These are phyloP conservation scores for Acrodontium crateriforme DNA, from an alignment of 2,329 filamentous ascomycete species.

Conservation along the genomic window DNA sequence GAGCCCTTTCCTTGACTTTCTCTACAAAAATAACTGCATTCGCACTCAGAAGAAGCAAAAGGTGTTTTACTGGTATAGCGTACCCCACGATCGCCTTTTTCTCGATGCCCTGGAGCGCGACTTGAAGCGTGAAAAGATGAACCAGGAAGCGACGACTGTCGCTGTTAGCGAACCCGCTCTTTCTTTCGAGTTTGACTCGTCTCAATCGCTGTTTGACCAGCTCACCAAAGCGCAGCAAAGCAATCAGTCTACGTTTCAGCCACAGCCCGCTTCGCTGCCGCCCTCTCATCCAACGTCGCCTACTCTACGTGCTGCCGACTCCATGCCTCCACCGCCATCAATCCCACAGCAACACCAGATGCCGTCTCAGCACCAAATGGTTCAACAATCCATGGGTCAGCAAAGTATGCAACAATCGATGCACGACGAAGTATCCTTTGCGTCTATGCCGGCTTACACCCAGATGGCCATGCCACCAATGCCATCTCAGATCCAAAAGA, in stretches of 20 bases:
- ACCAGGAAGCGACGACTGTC: slow-evolving; percentile 91
- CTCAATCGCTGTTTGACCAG: slow-evolving; percentile 97
- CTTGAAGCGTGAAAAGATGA: slow-evolving; percentile 98
- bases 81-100: slow-evolving; percentile 90
- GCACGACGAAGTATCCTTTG: slow-evolving; percentile 44
- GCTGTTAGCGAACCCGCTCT: slow-evolving; percentile 93
- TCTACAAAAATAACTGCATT: slow-evolving; percentile 99
- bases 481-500: slow-evolving; percentile 63
- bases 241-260: slow-evolving; percentile 80
- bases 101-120: slow-evolving; percentile 94
- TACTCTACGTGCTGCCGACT: slow-evolving; percentile 77
- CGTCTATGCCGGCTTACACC: slow-evolving; percentile 56
- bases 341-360: slow-evolving; percentile 46
- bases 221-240: slow-evolving; percentile 98
- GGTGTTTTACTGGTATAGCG: slow-evolving; percentile 99
- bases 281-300: slow-evolving; percentile 78
- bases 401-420: slow-evolving; percentile 32
- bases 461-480: slow-evolving; percentile 60
- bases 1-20: slow-evolving; percentile 93
- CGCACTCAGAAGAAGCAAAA: slow-evolving; percentile 99
- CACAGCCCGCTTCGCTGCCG: slow-evolving; percentile 22
- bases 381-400: slow-evolving; percentile 17
- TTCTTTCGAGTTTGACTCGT: slow-evolving; percentile 98
- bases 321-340: slow-evolving; percentile 86
- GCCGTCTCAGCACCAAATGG: slow-evolving; percentile 16